These are phyloP conservation scores for Cytospora paraplurivora DNA, from an alignment of 2,329 filamentous ascomycete genomes.

Conservation along the genomic window DNA sequence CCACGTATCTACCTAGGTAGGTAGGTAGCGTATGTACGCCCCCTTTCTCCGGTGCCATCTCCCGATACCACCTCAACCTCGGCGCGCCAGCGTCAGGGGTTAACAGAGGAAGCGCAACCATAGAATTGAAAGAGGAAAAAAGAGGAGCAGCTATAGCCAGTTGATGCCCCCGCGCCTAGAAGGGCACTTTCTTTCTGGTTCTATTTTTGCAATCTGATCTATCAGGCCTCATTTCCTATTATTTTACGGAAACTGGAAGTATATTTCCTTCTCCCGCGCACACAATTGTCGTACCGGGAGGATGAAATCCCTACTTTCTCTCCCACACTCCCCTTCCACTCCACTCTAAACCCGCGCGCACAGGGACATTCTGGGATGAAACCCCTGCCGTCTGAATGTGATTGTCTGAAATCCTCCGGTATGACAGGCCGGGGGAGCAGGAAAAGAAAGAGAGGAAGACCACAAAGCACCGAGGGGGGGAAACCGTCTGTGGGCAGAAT, in stretches of 20 bases:
- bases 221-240: conserved; percentile 13
- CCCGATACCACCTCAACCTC: conserved; percentile 20
- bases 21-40: conserved; percentile 3
- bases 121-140: neutral
- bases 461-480: neutral
- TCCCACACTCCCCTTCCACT: conserved; percentile 1
- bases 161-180: neutral
- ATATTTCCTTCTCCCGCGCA: neutral
- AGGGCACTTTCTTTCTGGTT: conserved; percentile 11
- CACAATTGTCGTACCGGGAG: conserved; percentile 1
- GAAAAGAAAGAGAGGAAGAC: conserved; percentile 1
- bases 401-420: conserved; percentile 20
- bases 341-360: neutral
- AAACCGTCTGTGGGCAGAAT: conserved; percentile 22
- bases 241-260: conserved; percentile 11
- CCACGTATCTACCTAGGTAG: neutral
- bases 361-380: no score
- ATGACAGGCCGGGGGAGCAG: conserved; percentile 8
- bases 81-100: conserved; percentile 24
- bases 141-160: conserved; percentile 9
- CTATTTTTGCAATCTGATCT: conserved; percentile 15
- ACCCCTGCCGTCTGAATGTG: conserved; percentile 12
- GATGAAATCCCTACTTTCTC: neutral
- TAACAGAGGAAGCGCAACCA: neutral
- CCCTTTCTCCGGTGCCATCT: conserved; percentile 14